Evolutionary conservation across 108 stramenopile genomes (phyloP).

Genomic region (Thalassiosira profunda): DNA sequence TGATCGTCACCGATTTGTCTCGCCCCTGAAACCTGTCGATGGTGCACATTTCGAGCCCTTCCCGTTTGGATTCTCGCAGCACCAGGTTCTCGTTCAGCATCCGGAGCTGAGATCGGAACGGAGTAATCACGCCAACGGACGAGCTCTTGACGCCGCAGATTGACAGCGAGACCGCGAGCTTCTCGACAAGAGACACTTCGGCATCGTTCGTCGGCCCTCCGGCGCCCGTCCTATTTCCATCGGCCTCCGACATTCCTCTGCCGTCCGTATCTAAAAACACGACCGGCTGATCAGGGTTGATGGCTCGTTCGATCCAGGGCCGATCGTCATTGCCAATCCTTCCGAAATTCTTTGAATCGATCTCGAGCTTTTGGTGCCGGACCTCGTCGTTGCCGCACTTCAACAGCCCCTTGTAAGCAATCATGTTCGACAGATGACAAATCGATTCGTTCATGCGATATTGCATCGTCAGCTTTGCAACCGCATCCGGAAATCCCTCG

Average conservation of each 20-base stretch:
- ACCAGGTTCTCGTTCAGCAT: constrained; percentile 28
- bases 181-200: constrained; percentile 63
- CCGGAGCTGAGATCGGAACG: constrained; percentile 89
- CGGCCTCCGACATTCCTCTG: constrained; percentile 51
- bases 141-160: constrained; percentile 53
- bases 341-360: constrained; percentile 44
- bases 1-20: constrained; percentile 87
- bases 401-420: constrained; percentile 86
- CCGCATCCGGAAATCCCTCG: constrained; percentile 81
- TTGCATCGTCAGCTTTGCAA: constrained; percentile 90
- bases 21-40: constrained; percentile 94
- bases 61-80: constrained; percentile 32
- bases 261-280: constrained; percentile 93
- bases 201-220: constrained; percentile 62
- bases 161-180: constrained; percentile 48
- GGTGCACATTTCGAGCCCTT: constrained; percentile 88
- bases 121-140: constrained; percentile 88
- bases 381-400: constrained; percentile 90
- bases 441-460: constrained; percentile 97
- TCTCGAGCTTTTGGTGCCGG: constrained; percentile 43
- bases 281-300: constrained; percentile 77
- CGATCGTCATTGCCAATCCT: constrained; percentile 8
- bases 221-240: constrained; percentile 17
- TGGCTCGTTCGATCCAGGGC: constrained; percentile 29
- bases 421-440: constrained; percentile 87